Evolutionary conservation across 371 early-diverging fungal genomes (phyloP), one percentile per base, ranked within the genome.

Genomic region (Vairimorpha necatrix): DNA sequence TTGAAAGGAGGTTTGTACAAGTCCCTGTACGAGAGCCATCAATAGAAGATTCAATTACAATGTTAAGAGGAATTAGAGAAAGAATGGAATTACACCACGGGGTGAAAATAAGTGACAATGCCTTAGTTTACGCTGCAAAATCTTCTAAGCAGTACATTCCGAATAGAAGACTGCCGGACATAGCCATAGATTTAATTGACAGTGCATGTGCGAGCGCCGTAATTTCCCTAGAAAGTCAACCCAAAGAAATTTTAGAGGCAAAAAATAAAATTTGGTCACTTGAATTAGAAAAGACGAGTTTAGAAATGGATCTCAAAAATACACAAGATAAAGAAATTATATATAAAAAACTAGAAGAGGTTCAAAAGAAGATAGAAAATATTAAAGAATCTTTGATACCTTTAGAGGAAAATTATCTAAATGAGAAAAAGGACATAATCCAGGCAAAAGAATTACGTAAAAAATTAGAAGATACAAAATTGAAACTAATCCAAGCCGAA

Each of bases 151-250:
- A 91, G 20, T 92, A 91, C 72, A 88, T 93, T 67, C 86, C 90
- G 0, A 90, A 90, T 48, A 88, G 92, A 24, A 88, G 89, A 81
- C 86, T 91, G 28, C 92, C 92, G 7, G 92, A 92, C 85, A 89
- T 90, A 76, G 94, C 94, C 3, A 92, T 93, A 79, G 93, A 93
- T 84, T 79, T 93, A 1, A 86, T 93, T 18, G 93, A 93, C 79
- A 91, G 91, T 77, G 92, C 93, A 0, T 92, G 92, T 76, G 89
- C 91, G 9, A 89, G 89, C 65, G 86, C 90, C 28, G 82, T 91
- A 46, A 84, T 92, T 22, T 88, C 90, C 54, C 89, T 91, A 81
- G 91, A 93, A 77, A 89, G 89, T 79, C 90, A 91, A 77, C 92
- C 92, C 0, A 89, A 90, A 72, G 87, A 87, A 16, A 84, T 92